Base-by-base conservation (phyloP, 139 green algal genomes). In the Ulvella scutata region DNA sequence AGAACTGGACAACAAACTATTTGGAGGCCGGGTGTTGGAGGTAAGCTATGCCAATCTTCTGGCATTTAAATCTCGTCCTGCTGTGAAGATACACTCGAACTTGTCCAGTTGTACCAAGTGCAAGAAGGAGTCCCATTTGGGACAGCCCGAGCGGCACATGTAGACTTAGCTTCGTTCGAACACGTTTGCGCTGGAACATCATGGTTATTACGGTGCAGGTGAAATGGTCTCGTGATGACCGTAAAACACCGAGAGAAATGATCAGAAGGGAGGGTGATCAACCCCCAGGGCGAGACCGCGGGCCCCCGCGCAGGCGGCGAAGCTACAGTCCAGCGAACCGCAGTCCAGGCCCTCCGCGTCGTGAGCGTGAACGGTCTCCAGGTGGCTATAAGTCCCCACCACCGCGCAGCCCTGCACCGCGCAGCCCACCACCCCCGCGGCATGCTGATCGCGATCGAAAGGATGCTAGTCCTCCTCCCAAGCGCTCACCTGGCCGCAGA, bases 251-350 rank as follows among this genome's bases (percentile, higher is more conserved):
- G 13, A 26, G 51, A 23, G 51, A 67, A 26, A 67, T 67, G 51
- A 29, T 67, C 20, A n/a, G 51, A 26, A n/a, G 51, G 7, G 51
- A 67, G 51, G n/a, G 51, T 23, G 51, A 67, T 23, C 51, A 29
- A 34, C 51, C 2, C 6, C 13, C 51, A n/a, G 13, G n/a, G 33
- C 31, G 51, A 29, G 17, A 6, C 20, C 7, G 17, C 10, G 51
- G 51, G 13, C n/a, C 13, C 7, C 51, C 51, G 13, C 51, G 51
- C 10, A n/a, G n/a, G n/a, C 51, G 51, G 7, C 51, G 51, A n/a
- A 67, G 51, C 51, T 67, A 67, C 51, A 67, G 51, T 26, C 51
- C 51, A 67, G 51, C n/a, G n/a, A n/a, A n/a, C n/a, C n/a, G n/a
- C n/a, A n/a, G n/a, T n/a, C n/a, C n/a, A n/a, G n/a, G n/a, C n/a